These are phyloP conservation scores for Dipodascopsis tothii DNA, from an alignment of 805 yeast genomes.

Conservation along the genomic window DNA sequence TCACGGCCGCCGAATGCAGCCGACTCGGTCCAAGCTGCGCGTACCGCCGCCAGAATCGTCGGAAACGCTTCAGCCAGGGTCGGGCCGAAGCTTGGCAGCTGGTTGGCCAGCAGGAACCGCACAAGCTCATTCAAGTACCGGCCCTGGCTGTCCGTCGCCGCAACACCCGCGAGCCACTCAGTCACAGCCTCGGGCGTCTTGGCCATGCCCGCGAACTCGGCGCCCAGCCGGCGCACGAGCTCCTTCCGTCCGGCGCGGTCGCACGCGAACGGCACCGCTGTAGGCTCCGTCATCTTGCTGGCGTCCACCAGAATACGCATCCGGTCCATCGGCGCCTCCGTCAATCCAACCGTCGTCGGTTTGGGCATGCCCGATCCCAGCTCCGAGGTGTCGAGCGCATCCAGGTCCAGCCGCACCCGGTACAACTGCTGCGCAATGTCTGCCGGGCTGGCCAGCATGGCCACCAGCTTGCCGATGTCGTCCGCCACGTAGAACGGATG, in stretches of 20 bases:
- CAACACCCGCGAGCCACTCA: too few species aligned
- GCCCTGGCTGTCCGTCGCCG: too few species aligned
- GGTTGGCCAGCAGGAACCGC: background rate
- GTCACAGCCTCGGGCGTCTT: too few species aligned
- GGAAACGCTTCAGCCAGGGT: background rate
- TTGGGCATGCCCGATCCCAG: background rate
- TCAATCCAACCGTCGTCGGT: too few species aligned
- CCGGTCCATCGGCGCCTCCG: background rate
- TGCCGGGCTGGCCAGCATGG: conserved; percentile 4
- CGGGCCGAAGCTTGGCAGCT: too few species aligned
- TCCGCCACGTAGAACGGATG: conserved; percentile 13
- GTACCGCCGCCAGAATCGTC: too few species aligned
- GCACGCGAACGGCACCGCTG: background rate
- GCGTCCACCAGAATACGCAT: background rate
- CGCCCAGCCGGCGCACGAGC: too few species aligned
- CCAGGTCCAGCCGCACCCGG: background rate
- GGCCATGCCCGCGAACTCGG: too few species aligned
- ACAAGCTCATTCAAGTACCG: background rate
- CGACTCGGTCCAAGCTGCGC: background rate
- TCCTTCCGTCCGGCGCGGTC: background rate
- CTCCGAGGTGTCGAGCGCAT: background rate
- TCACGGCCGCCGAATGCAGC: background rate
- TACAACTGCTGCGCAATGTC: background rate
- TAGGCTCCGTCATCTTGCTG: background rate
- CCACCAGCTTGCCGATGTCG: conserved; percentile 2